Base-by-base conservation (phyloP, 1,284 basidiomycete genomes). In the Papiliotrema laurentii region DNA sequence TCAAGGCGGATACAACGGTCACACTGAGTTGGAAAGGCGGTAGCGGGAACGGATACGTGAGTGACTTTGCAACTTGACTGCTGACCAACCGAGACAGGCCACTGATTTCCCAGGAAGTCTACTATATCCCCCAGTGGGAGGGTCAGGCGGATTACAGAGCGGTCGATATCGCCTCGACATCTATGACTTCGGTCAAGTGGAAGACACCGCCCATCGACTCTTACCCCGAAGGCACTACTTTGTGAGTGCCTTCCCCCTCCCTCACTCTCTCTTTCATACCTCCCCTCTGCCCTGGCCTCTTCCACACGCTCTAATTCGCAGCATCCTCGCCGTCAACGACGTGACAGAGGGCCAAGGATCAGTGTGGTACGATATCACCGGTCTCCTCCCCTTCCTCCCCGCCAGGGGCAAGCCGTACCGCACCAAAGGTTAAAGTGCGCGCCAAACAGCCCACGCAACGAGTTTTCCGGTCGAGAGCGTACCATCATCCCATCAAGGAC, bases 101-200 rank as follows among this genome's bases (percentile, higher is more conserved):
- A n/a, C n/a, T n/a, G n/a, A n/a, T n/a, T n/a, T n/a, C n/a, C n/a
- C 19, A 46, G 31, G 62, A 65, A 50, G 55, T 63, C 7, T 67
- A 63, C 47, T 65, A 59, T 47, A 58, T 67, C 41, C 63, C 64
- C 14, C 58, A 56, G 28, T 67, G 63, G 63, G 57, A 58, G 6
- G 47, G 26, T 6, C n/a, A 14, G 22, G 30, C n/a, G n/a, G 6
- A 30, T 19, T 27, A 27, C 11, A 44, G 59, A 59, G 49, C 56
- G 14, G 45, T 60, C 13, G 55, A 59, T n/a, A 56, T 66, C 38
- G 47, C 51, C 42, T 53, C 52, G 31, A 56, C 60, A 3, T 55
- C 51, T 2, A 38, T n/a, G 10, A 30, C 10, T 14, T 33, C 36
- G 11, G 43, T 53, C 31, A 48, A 47, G 13, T 66, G 64, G 64